Conservation (phyloP, 2,329 filamentous ascomycete genomes). For the Penicillium sp. region DNA sequence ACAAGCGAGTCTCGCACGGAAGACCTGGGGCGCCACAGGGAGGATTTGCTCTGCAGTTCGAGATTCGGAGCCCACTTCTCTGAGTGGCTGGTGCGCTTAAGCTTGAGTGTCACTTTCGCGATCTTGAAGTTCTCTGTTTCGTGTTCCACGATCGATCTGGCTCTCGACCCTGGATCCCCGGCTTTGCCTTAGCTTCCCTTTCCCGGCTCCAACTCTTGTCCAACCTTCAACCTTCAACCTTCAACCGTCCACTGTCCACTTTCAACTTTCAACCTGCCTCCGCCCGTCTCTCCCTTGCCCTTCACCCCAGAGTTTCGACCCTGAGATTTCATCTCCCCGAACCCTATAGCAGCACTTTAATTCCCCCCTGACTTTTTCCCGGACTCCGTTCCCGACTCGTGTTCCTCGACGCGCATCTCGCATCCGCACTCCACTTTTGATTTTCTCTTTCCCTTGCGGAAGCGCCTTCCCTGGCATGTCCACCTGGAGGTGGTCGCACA, state of each 20-base stretch:
- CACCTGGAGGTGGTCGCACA: conserved; percentile 34
- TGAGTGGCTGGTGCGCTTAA: conserved; percentile 20
- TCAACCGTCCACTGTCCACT: conserved; percentile 3
- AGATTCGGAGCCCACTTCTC: conserved; percentile 6
- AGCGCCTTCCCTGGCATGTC: conserved; percentile 33
- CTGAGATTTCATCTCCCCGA: not conserved
- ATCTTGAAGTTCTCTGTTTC: conserved; percentile 12
- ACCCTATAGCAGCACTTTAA: not conserved
- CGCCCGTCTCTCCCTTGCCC: not conserved
- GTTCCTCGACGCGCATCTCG: conserved; percentile 16
- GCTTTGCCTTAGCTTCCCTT: conserved; percentile 8
- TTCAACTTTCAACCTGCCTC: not conserved
- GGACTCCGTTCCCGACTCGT: conserved; percentile 8
- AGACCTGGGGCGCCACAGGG: not conserved
- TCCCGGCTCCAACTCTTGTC: conserved; percentile 11
- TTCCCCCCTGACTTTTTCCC: conserved; percentile 4
- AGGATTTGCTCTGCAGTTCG: conserved; percentile 1
- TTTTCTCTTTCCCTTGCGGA: conserved; percentile 27
- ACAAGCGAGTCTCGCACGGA: not conserved
- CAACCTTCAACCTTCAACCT: not conserved
- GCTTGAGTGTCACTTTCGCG: conserved; percentile 11
- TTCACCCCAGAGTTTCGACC: not conserved
- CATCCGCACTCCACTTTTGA: conserved; percentile 20
- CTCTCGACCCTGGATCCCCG: conserved; percentile 7
- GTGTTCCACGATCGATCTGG: conserved; percentile 5